Percentiles rank a stretch among this genome's conserved stretches.
Conservation (phyloP, 495 filamentous ascomycete species). For the Astrocystis sublimbata region DNA sequence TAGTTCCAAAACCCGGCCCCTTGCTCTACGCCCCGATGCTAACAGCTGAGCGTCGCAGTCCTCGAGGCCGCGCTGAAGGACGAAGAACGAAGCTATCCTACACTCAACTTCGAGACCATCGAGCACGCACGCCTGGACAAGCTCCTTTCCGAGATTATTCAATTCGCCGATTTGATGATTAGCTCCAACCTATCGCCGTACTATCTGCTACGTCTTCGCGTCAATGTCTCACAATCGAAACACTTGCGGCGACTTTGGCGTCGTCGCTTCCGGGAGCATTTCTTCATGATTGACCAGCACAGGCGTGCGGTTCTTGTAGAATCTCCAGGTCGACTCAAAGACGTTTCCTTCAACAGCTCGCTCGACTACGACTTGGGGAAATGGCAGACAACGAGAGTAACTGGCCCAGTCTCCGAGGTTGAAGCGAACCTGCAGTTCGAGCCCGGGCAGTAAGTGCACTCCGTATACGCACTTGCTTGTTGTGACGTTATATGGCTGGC, state of each 20-base stretch:
- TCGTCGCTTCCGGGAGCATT: conserved; percentile 37
- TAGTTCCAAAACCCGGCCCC: too few species aligned
- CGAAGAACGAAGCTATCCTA: conserved; percentile 26
- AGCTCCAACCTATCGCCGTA: conserved; percentile 4
- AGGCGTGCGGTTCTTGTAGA: conserved; percentile 33
- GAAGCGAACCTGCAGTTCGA: conserved; percentile 36
- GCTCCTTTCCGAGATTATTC: conserved; percentile 38
- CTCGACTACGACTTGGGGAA: conserved; percentile 22
- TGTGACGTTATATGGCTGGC: background rate
- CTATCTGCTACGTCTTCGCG: conserved; percentile 21
- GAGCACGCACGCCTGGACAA: conserved; percentile 46
- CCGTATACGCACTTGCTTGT: background rate
- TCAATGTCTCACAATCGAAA: conserved; percentile 29
- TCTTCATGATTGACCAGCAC: conserved; percentile 43
- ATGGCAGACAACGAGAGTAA: conserved; percentile 28
- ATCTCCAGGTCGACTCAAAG: conserved; percentile 37
- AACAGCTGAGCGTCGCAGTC: too few species aligned
- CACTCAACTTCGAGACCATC: conserved; percentile 35
- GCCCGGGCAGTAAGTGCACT: conserved; percentile 34
- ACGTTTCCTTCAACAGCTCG: conserved; percentile 30
- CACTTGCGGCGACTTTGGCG: conserved; percentile 41
- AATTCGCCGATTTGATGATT: conserved; percentile 21
- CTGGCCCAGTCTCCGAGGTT: conserved; percentile 26
- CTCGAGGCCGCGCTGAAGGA: conserved; percentile 37
- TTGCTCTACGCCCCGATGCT: too few species aligned